Evolutionary conservation across 208 protist genomes (phyloP).

Genomic region (Trypanosomatidae sp.): DNA sequence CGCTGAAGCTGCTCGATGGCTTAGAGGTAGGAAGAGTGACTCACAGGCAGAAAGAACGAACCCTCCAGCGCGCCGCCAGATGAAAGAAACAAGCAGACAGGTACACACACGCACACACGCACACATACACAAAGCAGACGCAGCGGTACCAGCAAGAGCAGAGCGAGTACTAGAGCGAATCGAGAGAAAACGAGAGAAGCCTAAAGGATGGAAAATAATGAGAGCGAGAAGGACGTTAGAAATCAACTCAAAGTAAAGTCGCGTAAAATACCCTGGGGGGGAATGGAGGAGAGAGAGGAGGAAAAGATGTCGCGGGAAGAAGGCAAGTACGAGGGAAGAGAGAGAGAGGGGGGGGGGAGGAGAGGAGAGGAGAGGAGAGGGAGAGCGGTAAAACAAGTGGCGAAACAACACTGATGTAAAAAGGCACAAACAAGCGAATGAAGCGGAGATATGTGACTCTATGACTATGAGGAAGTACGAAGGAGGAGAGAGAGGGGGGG

Average conservation of each 20-base stretch:
- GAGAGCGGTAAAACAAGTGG: background rate
- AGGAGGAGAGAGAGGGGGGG: background rate
- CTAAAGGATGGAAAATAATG: background rate
- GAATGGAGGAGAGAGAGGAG: constrained; percentile 3
- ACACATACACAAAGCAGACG: background rate
- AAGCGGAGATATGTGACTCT: background rate
- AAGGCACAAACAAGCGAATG: background rate
- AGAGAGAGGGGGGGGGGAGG: background rate
- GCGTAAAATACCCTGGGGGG: background rate
- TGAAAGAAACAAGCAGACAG: background rate
- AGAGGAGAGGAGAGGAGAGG: constrained; percentile 4
- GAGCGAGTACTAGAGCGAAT: background rate
- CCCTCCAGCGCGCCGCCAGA: background rate
- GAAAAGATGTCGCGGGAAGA: background rate
- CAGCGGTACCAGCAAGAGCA: no score
- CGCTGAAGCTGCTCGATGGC: no score
- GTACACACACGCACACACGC: background rate
- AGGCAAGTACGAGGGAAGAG: constrained; percentile 2
- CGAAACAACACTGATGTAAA: background rate
- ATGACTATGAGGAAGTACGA: background rate
- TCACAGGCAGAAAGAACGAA: background rate
- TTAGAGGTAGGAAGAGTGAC: background rate
- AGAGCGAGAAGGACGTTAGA: background rate
- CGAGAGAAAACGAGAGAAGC: background rate
- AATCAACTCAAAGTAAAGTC: background rate